A percentile compares a stretch with the other conserved stretches of the same genome.
phyloP scores from a whole-genome alignment of 352 stramenopile species.

The Bremia lactucae region DNA sequence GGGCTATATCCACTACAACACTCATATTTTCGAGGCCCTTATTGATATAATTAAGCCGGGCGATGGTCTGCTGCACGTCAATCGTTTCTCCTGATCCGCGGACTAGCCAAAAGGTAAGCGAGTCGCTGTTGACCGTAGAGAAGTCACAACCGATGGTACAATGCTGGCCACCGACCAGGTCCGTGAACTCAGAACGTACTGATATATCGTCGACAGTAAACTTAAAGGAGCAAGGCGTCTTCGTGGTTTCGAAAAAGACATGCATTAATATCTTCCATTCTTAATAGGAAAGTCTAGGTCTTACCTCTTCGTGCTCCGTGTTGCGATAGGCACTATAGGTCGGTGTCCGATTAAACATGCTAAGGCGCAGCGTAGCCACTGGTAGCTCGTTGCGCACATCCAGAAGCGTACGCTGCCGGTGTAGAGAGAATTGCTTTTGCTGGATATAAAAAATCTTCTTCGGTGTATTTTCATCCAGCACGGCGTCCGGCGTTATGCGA shows the following conservation, averaged over 20 bases:
- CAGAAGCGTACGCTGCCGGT: constrained; percentile 27
- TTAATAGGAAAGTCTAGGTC: neutral
- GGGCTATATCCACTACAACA: constrained; percentile 22
- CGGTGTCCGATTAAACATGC: constrained; percentile 25
- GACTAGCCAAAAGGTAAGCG: constrained; percentile 25
- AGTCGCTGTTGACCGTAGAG: constrained; percentile 10
- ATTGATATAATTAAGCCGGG: constrained; percentile 17
- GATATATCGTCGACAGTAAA: constrained; percentile 21
- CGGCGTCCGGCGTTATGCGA: constrained; percentile 12
- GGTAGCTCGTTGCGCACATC: constrained; percentile 23
- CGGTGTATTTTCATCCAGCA: constrained; percentile 13
- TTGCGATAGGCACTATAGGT: constrained; percentile 26
- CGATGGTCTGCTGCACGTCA: constrained; percentile 25
- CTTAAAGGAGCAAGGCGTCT: constrained; percentile 23
- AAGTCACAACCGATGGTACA: constrained; percentile 24
- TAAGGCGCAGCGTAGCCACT: constrained; percentile 21
- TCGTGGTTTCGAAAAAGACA: neutral
- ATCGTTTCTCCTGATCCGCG: constrained; percentile 14
- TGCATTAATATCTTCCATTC: neutral
- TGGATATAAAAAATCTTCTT: constrained; percentile 22
- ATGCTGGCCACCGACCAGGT: constrained; percentile 23
- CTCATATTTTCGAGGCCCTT: constrained; percentile 14
- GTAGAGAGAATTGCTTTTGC: constrained; percentile 23
- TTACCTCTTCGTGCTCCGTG: constrained; percentile 27
- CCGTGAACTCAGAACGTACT: constrained; percentile 24